Conservation (phyloP, 495 filamentous ascomycete species). For the Chaetomium cochliodes region DNA sequence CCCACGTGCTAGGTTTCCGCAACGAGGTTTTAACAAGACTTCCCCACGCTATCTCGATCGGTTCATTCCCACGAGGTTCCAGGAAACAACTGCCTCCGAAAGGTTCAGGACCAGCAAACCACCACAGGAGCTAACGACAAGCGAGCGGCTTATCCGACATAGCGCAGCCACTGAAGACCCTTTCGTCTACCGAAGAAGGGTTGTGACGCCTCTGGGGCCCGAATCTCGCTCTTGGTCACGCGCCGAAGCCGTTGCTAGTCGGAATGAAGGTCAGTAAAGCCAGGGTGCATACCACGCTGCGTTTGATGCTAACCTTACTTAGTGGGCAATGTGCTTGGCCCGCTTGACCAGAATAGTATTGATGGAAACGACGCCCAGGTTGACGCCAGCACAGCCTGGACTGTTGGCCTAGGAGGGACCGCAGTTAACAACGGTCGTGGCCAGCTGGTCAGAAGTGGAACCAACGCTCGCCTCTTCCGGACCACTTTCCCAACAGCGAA, state of each 20-base stretch:
- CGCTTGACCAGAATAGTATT: constrained; percentile 31
- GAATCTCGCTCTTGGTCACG: constrained; percentile 30
- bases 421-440: constrained; percentile 62
- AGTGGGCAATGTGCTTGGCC: constrained; percentile 42
- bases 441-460: constrained; percentile 62
- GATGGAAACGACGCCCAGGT: constrained; percentile 41
- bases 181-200: constrained; percentile 55
- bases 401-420: constrained; percentile 61
- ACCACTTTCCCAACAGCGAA: constrained; percentile 59
- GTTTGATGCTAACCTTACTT: constrained; percentile 4
- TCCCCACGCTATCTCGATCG: constrained; percentile 56
- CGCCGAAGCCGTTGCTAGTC: constrained; percentile 36
- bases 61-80: constrained; percentile 62
- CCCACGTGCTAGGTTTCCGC: constrained; percentile 15
- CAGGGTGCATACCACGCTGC: background rate
- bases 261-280: constrained; percentile 27
- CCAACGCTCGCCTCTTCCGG: constrained; percentile 70
- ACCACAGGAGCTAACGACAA: constrained; percentile 55
- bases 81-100: constrained; percentile 43
- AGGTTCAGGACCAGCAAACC: constrained; percentile 65
- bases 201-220: constrained; percentile 38
- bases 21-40: constrained; percentile 22
- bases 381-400: constrained; percentile 76
- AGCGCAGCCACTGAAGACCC: constrained; percentile 61
- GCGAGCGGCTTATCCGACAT: constrained; percentile 61